Percentiles rank a stretch among this genome's conserved stretches.
These are phyloP conservation scores for Coelastrella sp. DNA, from an alignment of 139 green algal species.

Conservation along the genomic window DNA sequence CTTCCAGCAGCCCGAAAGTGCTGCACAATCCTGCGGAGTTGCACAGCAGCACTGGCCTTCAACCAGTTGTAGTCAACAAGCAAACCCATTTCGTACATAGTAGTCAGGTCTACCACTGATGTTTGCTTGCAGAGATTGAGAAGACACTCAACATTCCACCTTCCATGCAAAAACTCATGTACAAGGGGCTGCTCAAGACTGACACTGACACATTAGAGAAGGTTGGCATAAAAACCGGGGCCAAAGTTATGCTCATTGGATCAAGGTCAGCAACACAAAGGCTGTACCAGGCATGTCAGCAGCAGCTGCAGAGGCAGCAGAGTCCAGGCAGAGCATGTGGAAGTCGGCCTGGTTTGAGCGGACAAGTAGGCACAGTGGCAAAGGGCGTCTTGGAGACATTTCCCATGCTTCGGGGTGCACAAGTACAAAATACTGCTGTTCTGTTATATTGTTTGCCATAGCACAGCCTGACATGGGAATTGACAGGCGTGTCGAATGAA, in stretches of 20 bases:
- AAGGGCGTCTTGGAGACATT: not conserved
- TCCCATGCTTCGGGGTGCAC: not conserved
- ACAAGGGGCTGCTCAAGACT: constrained; percentile 63
- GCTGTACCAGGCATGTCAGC: not conserved
- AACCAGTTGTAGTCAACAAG: not conserved
- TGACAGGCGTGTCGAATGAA: too few relatives aligned
- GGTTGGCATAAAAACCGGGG: constrained; percentile 64
- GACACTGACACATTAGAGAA: constrained; percentile 51
- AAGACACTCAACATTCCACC: constrained; percentile 51
- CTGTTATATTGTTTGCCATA: not conserved
- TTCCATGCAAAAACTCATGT: constrained; percentile 70
- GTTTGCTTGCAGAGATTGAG: constrained; percentile 17
- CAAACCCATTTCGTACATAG: constrained; percentile 9
- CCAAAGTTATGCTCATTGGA: constrained; percentile 70
- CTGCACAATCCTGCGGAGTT: too few relatives aligned
- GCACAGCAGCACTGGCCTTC: not conserved
- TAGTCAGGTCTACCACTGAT: not conserved
- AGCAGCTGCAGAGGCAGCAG: not conserved
- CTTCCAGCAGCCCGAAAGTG: too few relatives aligned
- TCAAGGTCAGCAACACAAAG: constrained; percentile 33
- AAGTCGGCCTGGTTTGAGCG: too few relatives aligned
- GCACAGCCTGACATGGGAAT: too few relatives aligned
- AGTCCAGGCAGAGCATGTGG: not conserved
- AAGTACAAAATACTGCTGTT: not conserved
- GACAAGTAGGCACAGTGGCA: not conserved